Base-by-base conservation (phyloP, 2,329 filamentous ascomycete genomes). In the Zasmidium cellare region DNA sequence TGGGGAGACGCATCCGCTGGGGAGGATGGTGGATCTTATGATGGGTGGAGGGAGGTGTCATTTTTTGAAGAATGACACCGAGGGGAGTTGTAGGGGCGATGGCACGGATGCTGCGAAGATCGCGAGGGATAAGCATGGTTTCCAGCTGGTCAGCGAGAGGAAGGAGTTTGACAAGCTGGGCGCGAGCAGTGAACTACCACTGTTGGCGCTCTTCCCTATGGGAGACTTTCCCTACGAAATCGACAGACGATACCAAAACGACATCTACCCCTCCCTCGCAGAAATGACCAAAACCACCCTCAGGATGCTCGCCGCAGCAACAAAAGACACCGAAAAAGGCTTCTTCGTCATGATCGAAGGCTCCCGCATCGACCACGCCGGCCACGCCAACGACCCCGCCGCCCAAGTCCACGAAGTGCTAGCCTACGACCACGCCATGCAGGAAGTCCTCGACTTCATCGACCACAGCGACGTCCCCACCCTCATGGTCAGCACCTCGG, bases 281-380 rank as follows among this genome's bases (percentile, higher is more conserved):
- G 92, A 97, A 75, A 97, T 97, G 92, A 86, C 93, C 9, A 82
- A 83, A 65, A 91, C 90, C 16, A 93, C 94, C 1, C 80, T 99
- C 61, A 85, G 82, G 14, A 87, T 90, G 1, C 83, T 99, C 22
- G 88, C 89, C 61, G 86, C 87, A 58, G 94, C 92, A 0, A 97
- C 94, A 0, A 81, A 84, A 69, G 81, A 92, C 70, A 91, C 85
- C 61, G 91, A 97, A 45, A 87, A 96, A 75, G 94, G 94, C 3
- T 99, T 97, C 80, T 99, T 99, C 77, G 80, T 99, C 67, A 96
- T 99, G 93, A 96, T 99, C 60, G 94, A 99, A 75, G 94, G 92
- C 3, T 96, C 91, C 68, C 84, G 94, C 45, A 97, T 99, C 68
- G 94, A 99, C 70, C 94, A 99, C 72, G 93, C 94, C 3, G 94